Evolutionary conservation across 495 filamentous ascomycete species (phyloP).

Genomic region (Podospora didyma): DNA sequence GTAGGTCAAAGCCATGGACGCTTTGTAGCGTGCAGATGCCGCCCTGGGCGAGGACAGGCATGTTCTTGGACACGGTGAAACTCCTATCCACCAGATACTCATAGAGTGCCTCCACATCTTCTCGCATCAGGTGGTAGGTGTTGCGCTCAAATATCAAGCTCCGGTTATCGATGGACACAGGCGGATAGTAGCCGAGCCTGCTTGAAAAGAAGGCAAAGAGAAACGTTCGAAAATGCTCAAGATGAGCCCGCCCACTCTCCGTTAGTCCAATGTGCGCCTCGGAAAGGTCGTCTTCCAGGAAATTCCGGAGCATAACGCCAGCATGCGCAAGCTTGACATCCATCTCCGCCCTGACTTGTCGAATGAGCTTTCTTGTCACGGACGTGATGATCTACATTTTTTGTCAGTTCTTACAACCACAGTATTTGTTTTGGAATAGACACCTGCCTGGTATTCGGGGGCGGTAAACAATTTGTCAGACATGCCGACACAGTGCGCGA

Average conservation of each 20-base stretch:
- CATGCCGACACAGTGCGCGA: conserved; percentile 68
- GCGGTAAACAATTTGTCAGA: conserved; percentile 46
- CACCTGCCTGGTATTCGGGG: conserved; percentile 53
- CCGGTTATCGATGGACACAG: conserved; percentile 30
- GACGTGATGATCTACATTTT: conserved; percentile 46
- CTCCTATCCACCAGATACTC: conserved; percentile 55
- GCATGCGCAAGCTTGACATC: conserved; percentile 50
- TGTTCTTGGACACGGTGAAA: conserved; percentile 36
- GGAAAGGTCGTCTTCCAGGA: conserved; percentile 59
- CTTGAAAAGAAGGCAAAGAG: conserved; percentile 55
- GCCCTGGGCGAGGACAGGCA: conserved; percentile 42
- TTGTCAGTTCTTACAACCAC: conserved; percentile 6
- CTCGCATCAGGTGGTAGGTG: conserved; percentile 52
- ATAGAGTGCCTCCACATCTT: conserved; percentile 60
- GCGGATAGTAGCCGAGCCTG: conserved; percentile 64
- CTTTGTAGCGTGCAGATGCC: conserved; percentile 60
- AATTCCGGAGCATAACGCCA: conserved; percentile 45
- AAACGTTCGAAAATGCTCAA: conserved; percentile 61
- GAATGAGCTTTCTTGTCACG: conserved; percentile 55
- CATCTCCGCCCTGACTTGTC: conserved; percentile 58
- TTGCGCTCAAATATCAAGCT: conserved; percentile 46
- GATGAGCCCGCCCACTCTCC: conserved; percentile 50
- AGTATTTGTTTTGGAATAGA: not conserved
- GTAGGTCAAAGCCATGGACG: conserved; percentile 53
- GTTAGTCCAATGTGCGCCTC: conserved; percentile 51